A percentile compares a stretch with the other conserved stretches of the same genome.
phyloP scores from a whole-genome alignment of 345 rosid species.

The Gossypium raimondii region DNA sequence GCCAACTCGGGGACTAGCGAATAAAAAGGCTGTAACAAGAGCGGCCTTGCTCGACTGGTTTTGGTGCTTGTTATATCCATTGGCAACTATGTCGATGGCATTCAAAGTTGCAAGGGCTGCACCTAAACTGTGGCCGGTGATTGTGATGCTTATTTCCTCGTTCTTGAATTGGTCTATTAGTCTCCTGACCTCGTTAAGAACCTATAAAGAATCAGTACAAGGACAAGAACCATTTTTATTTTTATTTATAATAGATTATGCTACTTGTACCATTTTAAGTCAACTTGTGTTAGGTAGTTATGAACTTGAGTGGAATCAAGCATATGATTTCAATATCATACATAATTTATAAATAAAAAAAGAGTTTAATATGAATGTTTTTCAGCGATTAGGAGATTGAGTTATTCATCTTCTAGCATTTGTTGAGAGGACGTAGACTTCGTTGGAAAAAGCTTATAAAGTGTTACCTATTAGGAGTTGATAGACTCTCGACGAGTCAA shows the following conservation, averaged over 20 bases:
- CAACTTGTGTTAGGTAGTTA: not conserved
- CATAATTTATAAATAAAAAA: no score
- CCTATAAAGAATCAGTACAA: slow-evolving; percentile 20
- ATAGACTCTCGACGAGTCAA: no score
- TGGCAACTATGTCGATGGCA: slow-evolving; percentile 55
- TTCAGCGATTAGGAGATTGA: no score
- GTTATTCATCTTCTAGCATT: no score
- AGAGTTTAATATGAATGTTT: no score
- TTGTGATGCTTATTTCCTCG: slow-evolving; percentile 65
- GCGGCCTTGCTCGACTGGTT: slow-evolving; percentile 23
- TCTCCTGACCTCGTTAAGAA: slow-evolving; percentile 42
- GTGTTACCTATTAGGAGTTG: no score
- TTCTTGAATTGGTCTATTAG: slow-evolving; percentile 47
- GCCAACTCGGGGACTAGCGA: slow-evolving; percentile 70
- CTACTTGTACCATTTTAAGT: not conserved
- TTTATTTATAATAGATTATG: not conserved
- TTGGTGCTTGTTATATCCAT: slow-evolving; percentile 45
- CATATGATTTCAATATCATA: no score
- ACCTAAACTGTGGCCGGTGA: slow-evolving; percentile 67
- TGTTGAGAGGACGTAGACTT: no score
- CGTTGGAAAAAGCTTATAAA: no score
- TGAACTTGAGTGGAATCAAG: no score
- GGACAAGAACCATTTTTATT: not conserved
- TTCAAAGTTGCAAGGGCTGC: slow-evolving; percentile 56
- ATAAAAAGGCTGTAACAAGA: slow-evolving; percentile 53